Base-by-base conservation (phyloP, 2,329 filamentous ascomycete species). In the Trichoderma atrobrunneum region DNA sequence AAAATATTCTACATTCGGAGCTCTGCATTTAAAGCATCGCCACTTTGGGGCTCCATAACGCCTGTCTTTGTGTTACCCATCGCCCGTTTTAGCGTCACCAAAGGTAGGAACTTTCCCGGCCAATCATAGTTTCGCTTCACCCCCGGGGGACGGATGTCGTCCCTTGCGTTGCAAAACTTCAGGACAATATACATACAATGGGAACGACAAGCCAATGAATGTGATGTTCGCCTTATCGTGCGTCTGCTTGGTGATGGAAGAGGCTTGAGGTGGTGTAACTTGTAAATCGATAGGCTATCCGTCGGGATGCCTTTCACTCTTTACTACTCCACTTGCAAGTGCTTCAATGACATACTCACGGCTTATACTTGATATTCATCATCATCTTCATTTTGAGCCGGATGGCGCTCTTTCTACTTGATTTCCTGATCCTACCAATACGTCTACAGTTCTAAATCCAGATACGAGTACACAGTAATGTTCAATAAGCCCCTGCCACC, bases 401-500 rank as follows among this genome's bases (percentile, higher is more conserved):
- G 32, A 21, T 39, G 14, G 28, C 14, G 28, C 57, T 62, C 67
- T 69, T 69, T 67, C 48, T 65, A 36, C 67, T 54, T 57, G 24
- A 43, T 68, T 72, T 63, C 54, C 56, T 67, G 28, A 36, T 66
- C 64, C 57, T 57, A 63, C 10, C 36, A 59, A 66, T 51, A 57
- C 51, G 34, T 72, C 57, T 72, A 73, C 64, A 69, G 30, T 70
- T 73, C 72, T 73, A 73, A 65, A 54, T 67, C 63, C 66, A 72
- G 69, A 66, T 61, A 67, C 28, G 48, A 51, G 63, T 73, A 69
- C 63, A 73, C 66, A 60, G 54, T 70, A 54, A 34, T 61, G 61
- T 59, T 70, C 39, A 62, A 71, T 66, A 54, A 36, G 10, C 26
- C 34, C 61, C n/a, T 32, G 34, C 64, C 67, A 48, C 62, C 56